Percentiles rank a stretch among this genome's conserved stretches.
Conservation (phyloP, 2,329 filamentous ascomycete genomes). For the Claviceps monticola region DNA sequence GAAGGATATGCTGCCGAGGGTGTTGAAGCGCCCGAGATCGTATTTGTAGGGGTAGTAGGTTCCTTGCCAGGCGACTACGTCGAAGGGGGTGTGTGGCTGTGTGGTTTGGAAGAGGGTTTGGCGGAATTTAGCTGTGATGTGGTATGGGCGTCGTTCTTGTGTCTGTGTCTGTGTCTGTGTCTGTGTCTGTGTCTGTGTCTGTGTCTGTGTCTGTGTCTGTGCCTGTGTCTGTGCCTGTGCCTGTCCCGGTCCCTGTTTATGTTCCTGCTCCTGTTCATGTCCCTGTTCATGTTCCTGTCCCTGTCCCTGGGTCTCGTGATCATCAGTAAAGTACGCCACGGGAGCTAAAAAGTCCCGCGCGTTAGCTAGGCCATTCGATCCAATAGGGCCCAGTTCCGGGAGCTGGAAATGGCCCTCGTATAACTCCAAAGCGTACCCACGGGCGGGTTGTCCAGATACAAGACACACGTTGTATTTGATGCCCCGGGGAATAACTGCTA, state of each 20-base stretch:
- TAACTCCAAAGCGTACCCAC: conserved; percentile 64
- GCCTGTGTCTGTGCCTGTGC: too few relatives aligned
- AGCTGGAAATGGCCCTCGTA: conserved; percentile 60
- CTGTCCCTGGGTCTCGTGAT: conserved; percentile 19
- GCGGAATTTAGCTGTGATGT: conserved; percentile 49
- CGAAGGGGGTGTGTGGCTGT: conserved; percentile 62
- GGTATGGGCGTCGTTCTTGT: conserved; percentile 8
- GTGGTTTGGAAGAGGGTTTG: conserved; percentile 48
- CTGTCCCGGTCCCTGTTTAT: too few relatives aligned
- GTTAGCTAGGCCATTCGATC: conserved; percentile 62
- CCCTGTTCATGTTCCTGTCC: too few relatives aligned
- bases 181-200: too few relatives aligned
- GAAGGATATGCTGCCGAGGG: conserved; percentile 56
- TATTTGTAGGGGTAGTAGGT: conserved; percentile 75
- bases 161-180: too few relatives aligned
- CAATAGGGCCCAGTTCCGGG: conserved; percentile 60
- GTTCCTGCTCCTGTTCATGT: too few relatives aligned
- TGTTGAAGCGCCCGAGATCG: conserved; percentile 64
- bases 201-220: too few relatives aligned
- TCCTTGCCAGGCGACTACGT: conserved; percentile 71
- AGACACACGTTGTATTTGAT: conserved; percentile 61
- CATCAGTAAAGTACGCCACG: conserved; percentile 53
- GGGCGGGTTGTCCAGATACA: conserved; percentile 36
- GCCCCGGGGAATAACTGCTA: conserved; percentile 61
- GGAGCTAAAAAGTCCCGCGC: conserved; percentile 63